These are phyloP conservation scores for Parafenestella ontariensis DNA, from an alignment of 2,329 filamentous ascomycete genomes.

Conservation along the genomic window DNA sequence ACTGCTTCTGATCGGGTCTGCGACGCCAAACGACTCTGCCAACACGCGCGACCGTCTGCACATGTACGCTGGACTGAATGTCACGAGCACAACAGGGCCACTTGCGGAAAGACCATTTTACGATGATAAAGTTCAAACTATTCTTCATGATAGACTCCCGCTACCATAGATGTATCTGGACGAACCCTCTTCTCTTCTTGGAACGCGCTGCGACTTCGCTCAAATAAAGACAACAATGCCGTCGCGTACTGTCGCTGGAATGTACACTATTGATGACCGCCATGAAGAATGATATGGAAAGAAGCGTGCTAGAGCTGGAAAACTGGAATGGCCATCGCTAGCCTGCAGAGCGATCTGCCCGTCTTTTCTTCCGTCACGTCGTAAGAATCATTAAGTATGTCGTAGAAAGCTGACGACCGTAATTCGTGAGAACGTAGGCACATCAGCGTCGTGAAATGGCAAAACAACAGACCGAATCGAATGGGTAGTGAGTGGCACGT, in stretches of 20 bases:
- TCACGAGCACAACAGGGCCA: constrained; percentile 14
- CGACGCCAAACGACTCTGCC: not conserved
- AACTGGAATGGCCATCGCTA: constrained; percentile 58
- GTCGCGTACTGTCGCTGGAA: constrained; percentile 5
- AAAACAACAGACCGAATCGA: constrained; percentile 27
- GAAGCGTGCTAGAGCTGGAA: constrained; percentile 44
- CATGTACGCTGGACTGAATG: not conserved
- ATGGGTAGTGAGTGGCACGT: constrained; percentile 31
- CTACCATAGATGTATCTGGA: constrained; percentile 8
- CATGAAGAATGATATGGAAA: constrained; percentile 27
- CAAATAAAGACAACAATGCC: constrained; percentile 19
- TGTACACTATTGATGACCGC: constrained; percentile 23
- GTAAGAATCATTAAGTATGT: constrained; percentile 60
- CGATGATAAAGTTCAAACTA: constrained; percentile 2
- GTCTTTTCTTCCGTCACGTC: constrained; percentile 60
- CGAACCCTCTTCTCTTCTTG: constrained; percentile 9
- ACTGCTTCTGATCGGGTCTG: not conserved
- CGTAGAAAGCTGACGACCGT: constrained; percentile 51
- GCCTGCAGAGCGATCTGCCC: constrained; percentile 53
- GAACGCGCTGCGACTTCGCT: constrained; percentile 11
- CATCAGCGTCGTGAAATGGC: constrained; percentile 42
- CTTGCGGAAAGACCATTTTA: constrained; percentile 8
- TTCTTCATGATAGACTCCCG: constrained; percentile 3
- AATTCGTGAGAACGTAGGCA: constrained; percentile 45
- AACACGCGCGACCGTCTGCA: not conserved